Conservation (phyloP, 441 rosid genomes). For the Biscutella laevigata region DNA sequence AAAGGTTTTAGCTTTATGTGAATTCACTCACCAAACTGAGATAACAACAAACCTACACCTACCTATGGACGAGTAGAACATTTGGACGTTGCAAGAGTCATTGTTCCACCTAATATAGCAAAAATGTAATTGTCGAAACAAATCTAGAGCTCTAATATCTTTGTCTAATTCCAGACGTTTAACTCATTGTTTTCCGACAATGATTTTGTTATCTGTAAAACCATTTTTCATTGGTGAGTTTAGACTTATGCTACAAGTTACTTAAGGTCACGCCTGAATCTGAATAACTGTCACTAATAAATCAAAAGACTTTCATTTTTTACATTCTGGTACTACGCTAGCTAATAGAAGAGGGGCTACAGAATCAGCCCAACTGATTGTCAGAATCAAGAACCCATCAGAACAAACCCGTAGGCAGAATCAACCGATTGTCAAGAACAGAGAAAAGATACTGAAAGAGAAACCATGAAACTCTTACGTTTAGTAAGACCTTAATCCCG, state of each 20-base stretch:
- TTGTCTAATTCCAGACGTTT: too few species aligned
- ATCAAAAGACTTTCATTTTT: neutral
- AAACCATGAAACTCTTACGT: too few species aligned
- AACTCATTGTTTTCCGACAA: neutral
- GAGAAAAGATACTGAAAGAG: too few species aligned
- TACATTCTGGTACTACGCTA: neutral
- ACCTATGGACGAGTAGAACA: neutral
- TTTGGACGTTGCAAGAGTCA: neutral
- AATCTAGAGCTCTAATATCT: neutral
- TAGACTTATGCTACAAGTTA: too few species aligned
- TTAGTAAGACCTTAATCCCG: too few species aligned
- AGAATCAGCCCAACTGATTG: too few species aligned
- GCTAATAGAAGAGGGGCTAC: too few species aligned
- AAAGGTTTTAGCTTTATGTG: neutral
- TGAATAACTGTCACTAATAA: neutral
- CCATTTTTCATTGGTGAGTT: too few species aligned
- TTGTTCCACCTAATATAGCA: constrained; percentile 17
- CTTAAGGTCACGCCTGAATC: neutral
- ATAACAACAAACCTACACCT: neutral
- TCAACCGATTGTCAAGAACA: too few species aligned
- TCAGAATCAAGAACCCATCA: too few species aligned
- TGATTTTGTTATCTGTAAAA: neutral
- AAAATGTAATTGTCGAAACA: neutral
- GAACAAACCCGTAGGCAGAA: too few species aligned
- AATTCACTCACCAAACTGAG: constrained; percentile 13